phyloP scores from a whole-genome alignment of 2,329 filamentous ascomycete genomes.

The Myriosclerotinia curreyana region DNA sequence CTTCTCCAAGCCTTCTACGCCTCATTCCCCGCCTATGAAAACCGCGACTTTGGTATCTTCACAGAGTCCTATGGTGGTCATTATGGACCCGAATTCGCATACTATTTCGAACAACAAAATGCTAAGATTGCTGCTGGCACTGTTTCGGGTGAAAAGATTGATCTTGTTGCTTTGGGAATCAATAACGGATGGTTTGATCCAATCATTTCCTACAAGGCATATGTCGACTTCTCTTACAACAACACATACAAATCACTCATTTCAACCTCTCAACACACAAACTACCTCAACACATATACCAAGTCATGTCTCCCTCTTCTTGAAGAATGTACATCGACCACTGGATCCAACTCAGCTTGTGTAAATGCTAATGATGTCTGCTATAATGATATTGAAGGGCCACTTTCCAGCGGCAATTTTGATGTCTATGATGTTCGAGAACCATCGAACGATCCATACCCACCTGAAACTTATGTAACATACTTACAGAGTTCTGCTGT shows the following conservation, averaged over 20 bases:
- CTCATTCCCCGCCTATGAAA: slow-evolving; percentile 61
- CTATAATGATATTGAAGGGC: slow-evolving; percentile 30
- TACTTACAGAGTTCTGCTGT: slow-evolving; percentile 44
- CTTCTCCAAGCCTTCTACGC: slow-evolving; percentile 60
- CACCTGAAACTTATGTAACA: slow-evolving; percentile 40
- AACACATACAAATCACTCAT: slow-evolving; percentile 45
- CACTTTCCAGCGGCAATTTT: slow-evolving; percentile 20
- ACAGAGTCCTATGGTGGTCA: slow-evolving; percentile 55
- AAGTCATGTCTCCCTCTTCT: slow-evolving; percentile 42
- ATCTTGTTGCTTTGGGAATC: slow-evolving; percentile 39
- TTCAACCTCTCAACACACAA: slow-evolving; percentile 36
- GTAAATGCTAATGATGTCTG: slow-evolving; percentile 59
- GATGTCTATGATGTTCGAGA: slow-evolving; percentile 24
- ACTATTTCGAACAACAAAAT: slow-evolving; percentile 57
- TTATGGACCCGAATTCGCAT: slow-evolving; percentile 55
- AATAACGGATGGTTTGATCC: slow-evolving; percentile 49
- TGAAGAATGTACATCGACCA: slow-evolving; percentile 40
- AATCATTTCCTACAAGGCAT: slow-evolving; percentile 49
- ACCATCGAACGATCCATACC: slow-evolving; percentile 38
- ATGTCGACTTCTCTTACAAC: slow-evolving; percentile 35
- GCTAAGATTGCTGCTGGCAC: slow-evolving; percentile 47
- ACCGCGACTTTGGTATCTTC: slow-evolving; percentile 55
- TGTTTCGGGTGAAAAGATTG: slow-evolving; percentile 39
- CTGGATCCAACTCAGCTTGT: slow-evolving; percentile 78
- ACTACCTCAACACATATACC: slow-evolving; percentile 40